Base-by-base conservation (phyloP, 371 early-diverging fungal species). In the Mortierella sp. region DNA sequence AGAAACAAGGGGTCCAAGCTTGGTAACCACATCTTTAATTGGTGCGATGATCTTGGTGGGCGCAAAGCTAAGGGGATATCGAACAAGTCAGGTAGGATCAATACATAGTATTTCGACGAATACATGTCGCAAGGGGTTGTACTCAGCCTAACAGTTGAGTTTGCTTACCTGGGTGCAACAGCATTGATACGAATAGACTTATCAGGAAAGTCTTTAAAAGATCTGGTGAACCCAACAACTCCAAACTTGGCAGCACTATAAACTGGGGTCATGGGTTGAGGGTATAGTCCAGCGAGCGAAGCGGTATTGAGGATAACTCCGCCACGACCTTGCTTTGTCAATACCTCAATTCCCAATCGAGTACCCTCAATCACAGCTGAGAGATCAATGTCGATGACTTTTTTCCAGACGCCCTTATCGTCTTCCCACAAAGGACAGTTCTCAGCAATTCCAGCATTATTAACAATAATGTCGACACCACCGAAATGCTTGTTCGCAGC, bases 191-290 rank as follows among this genome's bases (percentile, higher is more conserved):
- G 86, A 45, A 96, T 91, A 2, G 24, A 24, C 22, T 69, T 57
- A 9, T 87, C 78, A 36, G 84, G 80, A 19, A 90, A 69, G 22
- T 77, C 76, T 38, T 85, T 89, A 47, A 91, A 85, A 55, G 90
- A 86, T 50, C 86, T 81, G 0, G 93, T 91, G 63, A 94, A 86
- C 0, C 90, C 89, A 15, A 94, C 88, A 19, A 91, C 92, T 11
- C 92, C 96, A 67, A 89, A 91, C 83, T 96, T 96, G 33, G 94
- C 90, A 0, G 95, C 94, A 2, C 92, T 89, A 80, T 96, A 96
- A 8, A 92, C 87, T 3, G 96, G 95, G 36, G 90, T 89, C 2
- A 84, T 66, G 11, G 87, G 86, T n/a, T 88, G 84, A 11, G 92
- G 94, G 69, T 89, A 89, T 33, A 94, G 86, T 2, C 94, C 96